Base-by-base conservation (phyloP, 345 rosid species). In the Raphanus sativus region DNA sequence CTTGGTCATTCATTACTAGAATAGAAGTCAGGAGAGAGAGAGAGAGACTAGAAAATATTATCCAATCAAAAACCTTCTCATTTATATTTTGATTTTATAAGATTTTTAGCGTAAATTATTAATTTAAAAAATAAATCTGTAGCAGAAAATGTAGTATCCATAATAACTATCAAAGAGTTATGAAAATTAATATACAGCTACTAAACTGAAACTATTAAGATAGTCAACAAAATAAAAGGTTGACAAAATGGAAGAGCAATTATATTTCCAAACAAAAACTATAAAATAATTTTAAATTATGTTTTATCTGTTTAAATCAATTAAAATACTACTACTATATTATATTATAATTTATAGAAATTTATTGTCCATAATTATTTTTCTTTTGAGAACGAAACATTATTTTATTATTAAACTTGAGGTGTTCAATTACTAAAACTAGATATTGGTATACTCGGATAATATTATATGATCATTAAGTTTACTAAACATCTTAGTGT, bases 401-500 rank as follows among this genome's bases (percentile, higher is more conserved):
- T 21, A 21, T 21, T 21, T 21, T 21, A 21, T 21, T 21, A 21
- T 21, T 21, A 21, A 21, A 21, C 21, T 21, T 21, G 21, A 21
- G 21, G 21, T 21, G 21, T 21, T 21, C 21, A 12, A 33, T 74
- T 33, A 7, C n/a, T 36, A 33, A 74, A 65, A 34, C 21, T 4
- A 45, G 56, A 21, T 50, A 50, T 50, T 54, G 56, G 33, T 62
- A 16, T 54, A 28, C 50, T 76, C 15, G 9, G 17, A 52, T 25
- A 70, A 16, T 17, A 70, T 33, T 25, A 29, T 16, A 21, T 55
- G 68, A 59, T 59, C 63, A 64, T 77, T 13, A 65, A 67, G 74
- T 16, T 78, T 61, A 17, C 17, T 50, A 61, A 59, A 52, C 59
- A 11, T 61, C 9, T 60, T 71, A 72, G 73, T 72, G 69, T 45